phyloP scores from a whole-genome alignment of 176 grass and related monocot species.

The Dendrocalamus sinicus region DNA sequence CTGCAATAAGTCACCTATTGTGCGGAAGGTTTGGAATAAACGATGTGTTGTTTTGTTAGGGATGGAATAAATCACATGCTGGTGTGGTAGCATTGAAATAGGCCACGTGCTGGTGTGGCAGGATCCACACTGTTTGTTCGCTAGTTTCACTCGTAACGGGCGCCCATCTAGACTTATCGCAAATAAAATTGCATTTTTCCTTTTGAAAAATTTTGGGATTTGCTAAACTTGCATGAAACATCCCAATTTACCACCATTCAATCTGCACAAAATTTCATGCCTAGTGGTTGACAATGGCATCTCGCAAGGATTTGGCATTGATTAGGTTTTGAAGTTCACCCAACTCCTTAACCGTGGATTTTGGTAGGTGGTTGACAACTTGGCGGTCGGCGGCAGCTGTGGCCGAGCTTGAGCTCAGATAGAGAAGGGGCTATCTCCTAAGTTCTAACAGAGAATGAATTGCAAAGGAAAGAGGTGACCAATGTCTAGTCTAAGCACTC shows the following conservation, averaged over 20 bases:
- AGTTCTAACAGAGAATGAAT: too few species aligned
- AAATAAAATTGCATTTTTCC: background rate
- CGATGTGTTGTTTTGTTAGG: too few species aligned
- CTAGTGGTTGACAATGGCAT: background rate
- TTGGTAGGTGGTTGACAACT: background rate
- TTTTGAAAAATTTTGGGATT: background rate
- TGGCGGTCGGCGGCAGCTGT: too few species aligned
- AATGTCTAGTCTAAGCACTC: too few species aligned
- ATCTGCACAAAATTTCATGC: background rate
- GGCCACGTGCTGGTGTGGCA: background rate
- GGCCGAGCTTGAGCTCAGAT: too few species aligned
- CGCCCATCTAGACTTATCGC: fast-evolving
- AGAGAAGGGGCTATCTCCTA: too few species aligned
- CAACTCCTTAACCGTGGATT: background rate
- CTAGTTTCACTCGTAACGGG: background rate
- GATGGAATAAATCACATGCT: too few species aligned
- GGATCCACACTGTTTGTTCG: background rate
- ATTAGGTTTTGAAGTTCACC: background rate
- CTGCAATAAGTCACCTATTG: too few species aligned
- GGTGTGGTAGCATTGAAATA: too few species aligned
- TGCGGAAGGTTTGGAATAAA: too few species aligned
- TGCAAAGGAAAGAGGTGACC: too few species aligned
- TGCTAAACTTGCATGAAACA: background rate
- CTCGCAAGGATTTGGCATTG: background rate
- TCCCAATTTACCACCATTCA: background rate